Conservation (phyloP, 176 grass and related monocot species). For the Saccharum officinarum region DNA sequence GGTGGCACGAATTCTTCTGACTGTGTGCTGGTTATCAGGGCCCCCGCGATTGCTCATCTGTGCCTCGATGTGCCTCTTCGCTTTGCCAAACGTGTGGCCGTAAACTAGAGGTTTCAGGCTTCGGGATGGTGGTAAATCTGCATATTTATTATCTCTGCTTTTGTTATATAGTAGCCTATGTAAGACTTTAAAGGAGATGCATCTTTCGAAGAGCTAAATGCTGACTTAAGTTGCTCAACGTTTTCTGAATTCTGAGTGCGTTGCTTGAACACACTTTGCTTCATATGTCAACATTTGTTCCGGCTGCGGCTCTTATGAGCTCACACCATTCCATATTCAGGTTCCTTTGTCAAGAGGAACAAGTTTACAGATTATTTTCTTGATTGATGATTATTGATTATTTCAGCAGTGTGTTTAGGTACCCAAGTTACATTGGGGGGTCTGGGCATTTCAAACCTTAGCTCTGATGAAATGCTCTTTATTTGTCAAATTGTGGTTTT, state of each 20-base stretch:
- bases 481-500: neutral
- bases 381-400: neutral
- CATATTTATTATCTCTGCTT: neutral
- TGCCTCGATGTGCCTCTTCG: neutral
- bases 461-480: neutral
- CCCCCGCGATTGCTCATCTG: neutral
- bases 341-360: neutral
- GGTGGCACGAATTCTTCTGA: neutral
- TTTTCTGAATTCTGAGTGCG: neutral
- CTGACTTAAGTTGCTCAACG: neutral
- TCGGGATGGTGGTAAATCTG: neutral
- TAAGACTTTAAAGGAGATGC: neutral
- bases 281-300: neutral
- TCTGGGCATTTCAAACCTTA: neutral
- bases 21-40: slow-evolving; percentile 1
- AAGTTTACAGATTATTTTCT: neutral
- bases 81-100: neutral
- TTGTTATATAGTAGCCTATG: neutral
- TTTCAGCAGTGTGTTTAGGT: neutral
- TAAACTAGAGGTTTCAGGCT: neutral
- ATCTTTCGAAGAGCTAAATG: neutral
- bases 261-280: neutral
- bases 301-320: neutral
- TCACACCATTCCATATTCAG: neutral
- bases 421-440: neutral